phyloP scores from a whole-genome alignment of 371 early-diverging fungal species.

The Scutellospora calospora region DNA sequence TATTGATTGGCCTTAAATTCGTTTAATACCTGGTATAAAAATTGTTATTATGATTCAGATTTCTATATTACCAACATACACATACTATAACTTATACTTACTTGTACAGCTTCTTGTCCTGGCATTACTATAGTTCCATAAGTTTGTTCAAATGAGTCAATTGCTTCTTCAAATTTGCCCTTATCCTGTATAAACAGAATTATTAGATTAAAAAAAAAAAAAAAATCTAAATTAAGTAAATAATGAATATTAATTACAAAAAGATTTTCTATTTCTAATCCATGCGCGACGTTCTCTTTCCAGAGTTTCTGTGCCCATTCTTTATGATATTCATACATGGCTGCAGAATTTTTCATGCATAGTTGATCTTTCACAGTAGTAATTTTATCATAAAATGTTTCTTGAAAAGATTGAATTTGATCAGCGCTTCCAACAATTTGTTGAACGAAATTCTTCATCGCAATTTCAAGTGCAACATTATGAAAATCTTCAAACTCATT shows the following conservation, averaged over 20 bases:
- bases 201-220: neutral
- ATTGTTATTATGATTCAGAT: too few species aligned
- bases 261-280: neutral
- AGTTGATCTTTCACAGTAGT: neutral
- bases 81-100: too few species aligned
- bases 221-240: neutral
- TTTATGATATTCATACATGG: neutral
- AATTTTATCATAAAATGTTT: neutral
- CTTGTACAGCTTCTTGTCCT: too few species aligned
- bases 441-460: constrained; percentile 2
- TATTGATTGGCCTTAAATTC: too few species aligned
- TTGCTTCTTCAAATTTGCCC: constrained; percentile 1
- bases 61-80: too few species aligned
- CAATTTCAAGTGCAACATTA: neutral
- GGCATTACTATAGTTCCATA: too few species aligned
- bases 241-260: neutral
- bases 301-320: neutral
- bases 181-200: neutral
- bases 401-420: neutral
- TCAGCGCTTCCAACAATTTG: neutral
- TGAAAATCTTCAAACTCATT: neutral
- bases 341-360: constrained; percentile 9
- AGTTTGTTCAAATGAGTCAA: neutral
- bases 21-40: too few species aligned
- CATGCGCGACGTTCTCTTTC: neutral